Evolutionary conservation across 78 protist genomes (phyloP).

Genomic region (Cyanophora paradoxa): DNA sequence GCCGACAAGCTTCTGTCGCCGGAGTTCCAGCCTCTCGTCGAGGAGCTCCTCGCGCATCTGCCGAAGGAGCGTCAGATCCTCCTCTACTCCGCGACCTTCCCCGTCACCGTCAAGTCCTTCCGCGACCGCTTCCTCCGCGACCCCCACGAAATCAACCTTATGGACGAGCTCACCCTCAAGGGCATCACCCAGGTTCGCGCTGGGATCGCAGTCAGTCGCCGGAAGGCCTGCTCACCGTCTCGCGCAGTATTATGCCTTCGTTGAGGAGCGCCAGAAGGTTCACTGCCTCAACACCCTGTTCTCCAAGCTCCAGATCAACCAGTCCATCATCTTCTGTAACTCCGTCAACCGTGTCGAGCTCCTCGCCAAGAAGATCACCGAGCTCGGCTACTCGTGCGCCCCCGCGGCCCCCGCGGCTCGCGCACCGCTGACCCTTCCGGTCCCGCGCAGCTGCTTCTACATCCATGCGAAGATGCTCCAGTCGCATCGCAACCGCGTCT

Average conservation of each 20-base stretch:
- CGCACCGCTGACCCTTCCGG: neutral
- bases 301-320: slow-evolving; percentile 93
- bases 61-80: slow-evolving; percentile 82
- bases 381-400: slow-evolving; percentile 60
- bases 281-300: slow-evolving; percentile 95
- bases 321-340: slow-evolving; percentile 97
- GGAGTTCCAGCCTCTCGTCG: slow-evolving; percentile 84
- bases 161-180: slow-evolving; percentile 96
- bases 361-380: slow-evolving; percentile 86
- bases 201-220: too few species aligned
- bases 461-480: slow-evolving; percentile 98
- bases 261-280: slow-evolving; percentile 95
- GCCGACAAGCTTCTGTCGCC: slow-evolving; percentile 95
- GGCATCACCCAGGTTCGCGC: slow-evolving; percentile 63
- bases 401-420: neutral
- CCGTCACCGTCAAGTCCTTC: slow-evolving; percentile 82
- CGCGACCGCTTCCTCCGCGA: slow-evolving; percentile 64
- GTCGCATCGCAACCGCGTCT: slow-evolving; percentile 91
- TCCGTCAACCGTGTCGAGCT: slow-evolving; percentile 92
- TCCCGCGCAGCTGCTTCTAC: slow-evolving; percentile 89
- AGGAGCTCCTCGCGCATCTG: slow-evolving; percentile 52
- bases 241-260: slow-evolving; percentile 96
- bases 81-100: slow-evolving; percentile 96
- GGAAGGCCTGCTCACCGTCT: too few species aligned
- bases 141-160: slow-evolving; percentile 89